Evolutionary conservation across 192 early-diverging fungal genomes (phyloP), one percentile per base, ranked within the genome.

Genomic region (Dissophora ornata): DNA sequence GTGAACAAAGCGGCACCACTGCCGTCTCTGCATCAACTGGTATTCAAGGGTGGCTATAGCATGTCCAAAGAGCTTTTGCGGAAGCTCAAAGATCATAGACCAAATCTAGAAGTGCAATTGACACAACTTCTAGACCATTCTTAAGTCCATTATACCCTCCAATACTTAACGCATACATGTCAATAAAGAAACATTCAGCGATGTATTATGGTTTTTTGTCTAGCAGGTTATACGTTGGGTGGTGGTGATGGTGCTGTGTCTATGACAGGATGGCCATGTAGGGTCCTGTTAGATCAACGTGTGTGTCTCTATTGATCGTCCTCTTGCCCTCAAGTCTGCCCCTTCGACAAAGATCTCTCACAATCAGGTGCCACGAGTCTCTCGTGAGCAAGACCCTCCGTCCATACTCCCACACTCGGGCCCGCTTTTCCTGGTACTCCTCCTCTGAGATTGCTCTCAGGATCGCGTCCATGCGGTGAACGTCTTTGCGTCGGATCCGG

Each of bases 301-400:
- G 62, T 11, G 4, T 40, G 11, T 51, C 22, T 22, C 51, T 25
- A 25, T 33, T 33, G 22, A 65, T 65, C 1, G 62, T 65, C 24
- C 62, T 12, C 48, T 53, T 65, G 26, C 62, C 51, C 16, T 65
- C 62, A 2, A 65, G 36, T 29, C 26, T n/a, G 9, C 58, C 48
- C 42, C 80, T 73, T 10, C 82, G 33, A 46, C 82, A 85, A 13
- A 85, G 50, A 25, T 79, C 81, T 21, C 83, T 57, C 4, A 74
- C 81, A 44, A 85, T 82, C 44, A 67, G 79, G 55, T 85, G 83
- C 83, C 83, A 85, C 22, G 81, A 62, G 46, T 81, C 79, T 42
- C 33, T 65, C n/a, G 73, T 66, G 21, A 85, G 28, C 15, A 62
- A 45, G 13, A 85, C 63, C 5, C 61, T 47, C 42, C 79, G 62